Evolutionary conservation across 192 early-diverging fungal genomes (phyloP).

Genomic region (Backusella australiensis): DNA sequence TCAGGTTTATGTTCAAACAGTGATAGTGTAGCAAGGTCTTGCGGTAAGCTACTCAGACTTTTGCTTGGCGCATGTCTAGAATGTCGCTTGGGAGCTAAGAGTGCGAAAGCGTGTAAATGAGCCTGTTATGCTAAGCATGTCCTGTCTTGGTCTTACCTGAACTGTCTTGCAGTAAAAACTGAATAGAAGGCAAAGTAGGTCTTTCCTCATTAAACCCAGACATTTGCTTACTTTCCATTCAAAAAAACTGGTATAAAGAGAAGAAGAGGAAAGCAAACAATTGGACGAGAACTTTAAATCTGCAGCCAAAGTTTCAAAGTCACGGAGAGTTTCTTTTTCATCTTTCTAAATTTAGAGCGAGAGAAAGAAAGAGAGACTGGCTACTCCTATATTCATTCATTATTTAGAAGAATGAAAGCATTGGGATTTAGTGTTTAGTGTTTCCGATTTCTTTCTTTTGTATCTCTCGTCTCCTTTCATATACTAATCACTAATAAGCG

Average conservation of each 20-base stretch:
- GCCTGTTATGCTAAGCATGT: not conserved
- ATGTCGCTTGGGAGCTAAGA: not conserved
- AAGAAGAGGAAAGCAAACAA: not conserved
- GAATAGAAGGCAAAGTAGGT: conserved; percentile 7
- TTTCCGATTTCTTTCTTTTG: too few relatives aligned
- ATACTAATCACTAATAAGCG: too few relatives aligned
- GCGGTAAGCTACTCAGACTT: conserved; percentile 2
- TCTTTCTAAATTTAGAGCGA: too few relatives aligned
- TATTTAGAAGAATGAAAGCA: too few relatives aligned
- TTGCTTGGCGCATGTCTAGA: not conserved
- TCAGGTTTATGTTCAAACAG: not conserved
- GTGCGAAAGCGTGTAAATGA: not conserved
- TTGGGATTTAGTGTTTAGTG: too few relatives aligned
- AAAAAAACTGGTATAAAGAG: not conserved
- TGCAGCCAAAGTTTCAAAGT: not conserved
- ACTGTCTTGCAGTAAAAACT: conserved; percentile 7
- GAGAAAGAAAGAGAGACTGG: too few relatives aligned
- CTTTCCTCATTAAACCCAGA: not conserved
- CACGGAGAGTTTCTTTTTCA: not conserved
- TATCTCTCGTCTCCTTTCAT: too few relatives aligned
- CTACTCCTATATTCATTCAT: too few relatives aligned
- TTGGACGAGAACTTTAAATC: not conserved
- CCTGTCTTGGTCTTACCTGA: not conserved
- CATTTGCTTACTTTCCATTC: too few relatives aligned
- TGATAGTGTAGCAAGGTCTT: conserved; percentile 4